Conservation (phyloP, 257 asterid genomes). For the Scutellaria minor region DNA sequence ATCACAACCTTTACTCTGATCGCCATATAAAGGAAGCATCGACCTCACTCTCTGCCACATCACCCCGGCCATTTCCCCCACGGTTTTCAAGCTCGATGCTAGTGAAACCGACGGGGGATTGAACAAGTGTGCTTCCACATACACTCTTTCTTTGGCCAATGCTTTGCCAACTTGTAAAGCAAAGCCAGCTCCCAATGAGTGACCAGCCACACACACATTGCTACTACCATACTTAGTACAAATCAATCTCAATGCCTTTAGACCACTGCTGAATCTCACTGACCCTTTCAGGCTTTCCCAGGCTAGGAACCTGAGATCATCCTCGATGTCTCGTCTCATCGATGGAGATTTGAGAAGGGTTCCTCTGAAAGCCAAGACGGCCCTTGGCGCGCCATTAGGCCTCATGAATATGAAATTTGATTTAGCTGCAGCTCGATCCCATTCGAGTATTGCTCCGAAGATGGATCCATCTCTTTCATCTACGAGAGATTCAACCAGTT, state of each 20-base stretch:
- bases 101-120: slow-evolving; percentile 96
- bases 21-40: slow-evolving; percentile 44
- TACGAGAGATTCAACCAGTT: slow-evolving; percentile 57
- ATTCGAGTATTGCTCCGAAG: slow-evolving; percentile 83
- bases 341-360: slow-evolving; percentile 78
- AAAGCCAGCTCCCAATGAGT: slow-evolving; percentile 92
- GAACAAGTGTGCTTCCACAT: slow-evolving; percentile 82
- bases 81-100: slow-evolving; percentile 64
- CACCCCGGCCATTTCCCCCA: slow-evolving; percentile 69
- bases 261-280: slow-evolving; percentile 57
- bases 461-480: slow-evolving; percentile 96
- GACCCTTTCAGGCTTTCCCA: slow-evolving; percentile 93
- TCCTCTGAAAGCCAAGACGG: slow-evolving; percentile 79
- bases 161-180: slow-evolving; percentile 90
- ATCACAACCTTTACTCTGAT: not conserved
- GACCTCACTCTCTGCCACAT: slow-evolving; percentile 69
- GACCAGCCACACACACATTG: slow-evolving; percentile 77
- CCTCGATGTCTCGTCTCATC: slow-evolving; percentile 78
- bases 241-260: slow-evolving; percentile 55
- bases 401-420: slow-evolving; percentile 65
- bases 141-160: slow-evolving; percentile 72
- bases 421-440: slow-evolving; percentile 89
- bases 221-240: slow-evolving; percentile 63
- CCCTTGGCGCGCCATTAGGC: slow-evolving; percentile 89
- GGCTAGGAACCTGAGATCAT: slow-evolving; percentile 79